Percentiles rank a stretch among this genome's conserved stretches.
phyloP scores from a whole-genome alignment of 1,284 basidiomycete genomes.

The Termitomyces sp. region DNA sequence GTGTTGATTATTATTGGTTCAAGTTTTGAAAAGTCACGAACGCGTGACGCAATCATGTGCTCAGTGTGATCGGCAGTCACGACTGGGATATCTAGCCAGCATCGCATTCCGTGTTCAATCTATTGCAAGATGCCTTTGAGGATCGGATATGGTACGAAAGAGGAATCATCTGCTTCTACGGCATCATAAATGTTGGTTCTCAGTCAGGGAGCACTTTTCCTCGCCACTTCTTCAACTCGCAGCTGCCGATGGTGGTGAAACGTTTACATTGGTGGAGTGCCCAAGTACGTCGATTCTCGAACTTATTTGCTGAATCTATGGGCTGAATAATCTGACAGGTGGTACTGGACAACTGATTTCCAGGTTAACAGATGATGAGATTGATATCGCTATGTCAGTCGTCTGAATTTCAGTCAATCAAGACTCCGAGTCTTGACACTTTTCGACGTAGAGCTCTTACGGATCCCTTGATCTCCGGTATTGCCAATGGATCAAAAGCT shows the following conservation, averaged over 20 bases:
- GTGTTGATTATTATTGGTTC: neutral
- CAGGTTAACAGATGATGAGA: constrained; percentile 77
- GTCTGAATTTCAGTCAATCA: neutral
- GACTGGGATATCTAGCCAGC: neutral
- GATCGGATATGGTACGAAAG: constrained; percentile 38
- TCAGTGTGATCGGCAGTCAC: neutral
- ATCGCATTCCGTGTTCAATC: neutral
- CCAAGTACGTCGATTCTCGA: constrained; percentile 52
- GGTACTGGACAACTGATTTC: constrained; percentile 90
- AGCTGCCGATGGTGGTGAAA: constrained; percentile 57
- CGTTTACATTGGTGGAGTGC: constrained; percentile 84
- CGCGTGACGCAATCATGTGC: constrained; percentile 8
- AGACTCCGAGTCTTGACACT: neutral
- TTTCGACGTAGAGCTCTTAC: constrained; percentile 71
- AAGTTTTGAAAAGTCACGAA: constrained; percentile 4
- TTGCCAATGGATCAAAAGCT: constrained; percentile 80
- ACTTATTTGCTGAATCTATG: neutral
- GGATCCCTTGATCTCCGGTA: constrained; percentile 89
- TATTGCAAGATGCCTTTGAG: constrained; percentile 32
- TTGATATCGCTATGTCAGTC: constrained; percentile 82
- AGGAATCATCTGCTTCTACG: neutral
- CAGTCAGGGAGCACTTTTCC: constrained; percentile 86
- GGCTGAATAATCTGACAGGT: constrained; percentile 37
- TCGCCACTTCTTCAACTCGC: constrained; percentile 82
- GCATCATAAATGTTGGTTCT: neutral